Percentiles rank a stretch among this genome's conserved stretches.
Evolutionary conservation across 1,284 basidiomycete genomes (phyloP).

Genomic region (Wolfiporia cocos): DNA sequence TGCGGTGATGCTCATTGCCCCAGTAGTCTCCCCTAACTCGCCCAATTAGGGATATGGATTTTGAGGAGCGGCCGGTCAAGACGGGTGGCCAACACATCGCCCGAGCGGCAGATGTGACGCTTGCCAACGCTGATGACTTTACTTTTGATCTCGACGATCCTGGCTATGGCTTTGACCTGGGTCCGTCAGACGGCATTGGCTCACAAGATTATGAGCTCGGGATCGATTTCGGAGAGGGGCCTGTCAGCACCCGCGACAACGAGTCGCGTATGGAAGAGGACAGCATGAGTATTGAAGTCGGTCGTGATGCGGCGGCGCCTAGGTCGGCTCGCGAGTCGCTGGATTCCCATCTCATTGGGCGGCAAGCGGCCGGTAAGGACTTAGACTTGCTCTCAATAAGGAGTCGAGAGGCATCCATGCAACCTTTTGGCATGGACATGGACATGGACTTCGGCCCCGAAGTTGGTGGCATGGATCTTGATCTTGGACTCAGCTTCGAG

Average conservation of each 20-base stretch:
- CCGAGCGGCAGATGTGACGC: slow-evolving; percentile 78
- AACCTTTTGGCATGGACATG: slow-evolving; percentile 55
- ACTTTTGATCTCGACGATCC: slow-evolving; percentile 52
- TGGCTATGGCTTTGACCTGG: slow-evolving; percentile 59
- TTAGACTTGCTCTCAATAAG: slow-evolving; percentile 55
- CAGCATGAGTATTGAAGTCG: slow-evolving; percentile 62
- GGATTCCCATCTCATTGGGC: slow-evolving; percentile 50
- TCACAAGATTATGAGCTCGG: slow-evolving; percentile 79
- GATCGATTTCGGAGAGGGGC: slow-evolving; percentile 63
- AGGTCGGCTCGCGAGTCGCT: slow-evolving; percentile 49
- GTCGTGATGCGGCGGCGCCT: slow-evolving; percentile 58
- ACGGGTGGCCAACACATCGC: slow-evolving; percentile 77
- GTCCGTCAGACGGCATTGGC: slow-evolving; percentile 76
- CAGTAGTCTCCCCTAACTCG: neutral
- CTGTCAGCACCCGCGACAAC: slow-evolving; percentile 26
- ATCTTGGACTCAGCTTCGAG: slow-evolving; percentile 68
- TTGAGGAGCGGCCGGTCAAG: slow-evolving; percentile 60
- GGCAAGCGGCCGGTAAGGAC: slow-evolving; percentile 38
- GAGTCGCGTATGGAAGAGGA: slow-evolving; percentile 31
- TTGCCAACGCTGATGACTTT: slow-evolving; percentile 65
- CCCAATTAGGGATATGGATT: slow-evolving; percentile 61
- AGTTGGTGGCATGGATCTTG: slow-evolving; percentile 50
- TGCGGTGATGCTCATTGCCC: slow-evolving; percentile 10
- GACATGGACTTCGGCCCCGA: slow-evolving; percentile 53
- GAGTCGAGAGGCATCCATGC: slow-evolving; percentile 58